Conservation (phyloP, 2,329 filamentous ascomycete species). For the Nectriaceae sp. region DNA sequence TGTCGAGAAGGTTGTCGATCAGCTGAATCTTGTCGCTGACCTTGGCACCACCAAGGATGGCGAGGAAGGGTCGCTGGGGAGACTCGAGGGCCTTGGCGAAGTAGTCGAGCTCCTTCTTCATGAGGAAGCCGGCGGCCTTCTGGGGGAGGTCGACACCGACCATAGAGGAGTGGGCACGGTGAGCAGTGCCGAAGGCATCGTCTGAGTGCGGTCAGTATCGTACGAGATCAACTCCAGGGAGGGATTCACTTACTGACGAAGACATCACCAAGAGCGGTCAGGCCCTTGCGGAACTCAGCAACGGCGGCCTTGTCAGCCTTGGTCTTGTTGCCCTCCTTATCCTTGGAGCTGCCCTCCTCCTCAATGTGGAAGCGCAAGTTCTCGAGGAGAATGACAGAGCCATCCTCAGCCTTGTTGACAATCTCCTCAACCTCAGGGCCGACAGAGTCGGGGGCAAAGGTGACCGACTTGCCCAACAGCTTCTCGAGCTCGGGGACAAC, state of each 20-base stretch:
- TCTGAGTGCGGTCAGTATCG: constrained; percentile 54
- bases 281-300: constrained; percentile 88
- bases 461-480: constrained; percentile 80
- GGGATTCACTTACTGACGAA: constrained; percentile 77
- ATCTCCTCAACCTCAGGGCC: constrained; percentile 87
- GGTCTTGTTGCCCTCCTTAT: constrained; percentile 91
- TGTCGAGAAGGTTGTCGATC: constrained; percentile 97
- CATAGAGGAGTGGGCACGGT: constrained; percentile 99
- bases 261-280: constrained; percentile 92
- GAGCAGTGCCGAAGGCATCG: constrained; percentile 97
- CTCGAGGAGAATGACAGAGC: constrained; percentile 88
- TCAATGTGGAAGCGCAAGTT: constrained; percentile 98
- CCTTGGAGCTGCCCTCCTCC: constrained; percentile 96
- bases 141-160: constrained; percentile 94
- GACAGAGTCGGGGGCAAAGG: constrained; percentile 88
- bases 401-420: constrained; percentile 79
- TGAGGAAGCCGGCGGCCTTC: constrained; percentile 96
- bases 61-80: constrained; percentile 93
- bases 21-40: constrained; percentile 99
- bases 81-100: constrained; percentile 95
- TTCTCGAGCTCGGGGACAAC: constrained; percentile 91
- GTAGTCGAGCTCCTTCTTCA: constrained; percentile 99
- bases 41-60: constrained; percentile 97
- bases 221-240: neutral
- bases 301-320: constrained; percentile 96